Base-by-base conservation (phyloP, 805 yeast genomes). In the Myxozyma nipponensis region DNA sequence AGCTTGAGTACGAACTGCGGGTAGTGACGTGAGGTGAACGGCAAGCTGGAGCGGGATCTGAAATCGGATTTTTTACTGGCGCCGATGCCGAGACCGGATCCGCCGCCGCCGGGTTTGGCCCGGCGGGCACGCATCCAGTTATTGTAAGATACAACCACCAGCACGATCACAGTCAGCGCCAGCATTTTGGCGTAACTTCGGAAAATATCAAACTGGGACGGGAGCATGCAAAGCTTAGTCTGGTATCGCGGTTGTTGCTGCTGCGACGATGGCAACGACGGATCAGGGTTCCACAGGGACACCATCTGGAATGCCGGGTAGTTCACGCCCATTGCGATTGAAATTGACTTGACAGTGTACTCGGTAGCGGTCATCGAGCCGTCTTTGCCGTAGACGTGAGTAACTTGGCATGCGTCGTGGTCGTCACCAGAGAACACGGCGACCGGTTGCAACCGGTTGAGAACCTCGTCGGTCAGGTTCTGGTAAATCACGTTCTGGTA, bases 351-450 rank as follows among this genome's bases (percentile, higher is more conserved):
- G 25, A 90, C 89, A 0, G 96, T 87, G 56, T 84, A 80, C 65
- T 93, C 98, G 19, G 42, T 38, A 24, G 79, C 73, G 56, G 60
- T 35, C 9, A 49, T 47, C 4, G 32, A 46, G 7, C 57, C 62
- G 26, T 58, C 48, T n/a, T n/a, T n/a, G 4, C 36, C 39, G 55
- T 63, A 69, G 3, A 59, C 49, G 64, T 91, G 97, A 19, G 70
- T 69, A 26, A 84, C 76, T 57, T 85, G 87, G 66, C 99, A 93
- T 60, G 87, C 89, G 66, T 93, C 98, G 69, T 93, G 99, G 66
- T 93, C 98, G 66, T 93, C 99, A 1, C 98, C 99, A 4, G 95
- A 81, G 63, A 89, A 86, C 3, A 86, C 74, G 9, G 82, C 66
- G 15, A 72, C 72, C 0, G 99, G 99, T 41, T 76, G 69, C 1